A percentile compares a stretch with the other conserved stretches of the same genome.
Conservation (phyloP, 2,329 filamentous ascomycete genomes). For the Diplodia corticola region DNA sequence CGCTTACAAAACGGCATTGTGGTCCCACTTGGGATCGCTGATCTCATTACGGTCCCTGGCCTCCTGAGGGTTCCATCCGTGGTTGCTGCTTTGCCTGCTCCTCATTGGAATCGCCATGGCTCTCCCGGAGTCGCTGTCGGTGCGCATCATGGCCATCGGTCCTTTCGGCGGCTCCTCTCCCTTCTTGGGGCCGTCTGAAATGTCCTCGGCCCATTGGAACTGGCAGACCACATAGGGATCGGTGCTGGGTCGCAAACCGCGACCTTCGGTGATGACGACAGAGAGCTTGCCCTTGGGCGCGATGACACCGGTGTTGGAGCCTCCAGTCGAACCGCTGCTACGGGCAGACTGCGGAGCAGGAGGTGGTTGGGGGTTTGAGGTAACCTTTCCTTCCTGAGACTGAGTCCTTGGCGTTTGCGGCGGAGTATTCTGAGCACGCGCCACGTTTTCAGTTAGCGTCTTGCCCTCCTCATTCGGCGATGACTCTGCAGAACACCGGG, state of each 20-base stretch:
- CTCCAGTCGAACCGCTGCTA: constrained; percentile 34
- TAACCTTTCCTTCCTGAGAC: constrained; percentile 61
- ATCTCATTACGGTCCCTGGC: constrained; percentile 62
- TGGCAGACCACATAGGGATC: constrained; percentile 96
- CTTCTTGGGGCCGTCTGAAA: constrained; percentile 77
- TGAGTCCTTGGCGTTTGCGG: constrained; percentile 86
- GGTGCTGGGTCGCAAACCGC: constrained; percentile 75
- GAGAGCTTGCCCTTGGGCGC: constrained; percentile 82
- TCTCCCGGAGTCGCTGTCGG: constrained; percentile 77
- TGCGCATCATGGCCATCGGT: constrained; percentile 58
- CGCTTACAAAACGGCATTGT: constrained; percentile 89
- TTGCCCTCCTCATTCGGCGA: constrained; percentile 68
- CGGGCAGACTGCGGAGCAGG: constrained; percentile 48
- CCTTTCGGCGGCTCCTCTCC: constrained; percentile 51
- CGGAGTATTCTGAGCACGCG: constrained; percentile 70
- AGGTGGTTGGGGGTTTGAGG: constrained; percentile 40
- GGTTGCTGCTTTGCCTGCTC: constrained; percentile 94
- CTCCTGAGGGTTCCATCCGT: constrained; percentile 64
- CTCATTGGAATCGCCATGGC: constrained; percentile 96
- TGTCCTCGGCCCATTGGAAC: constrained; percentile 94
- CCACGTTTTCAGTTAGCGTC: constrained; percentile 81
- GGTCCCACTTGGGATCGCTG: constrained; percentile 91
- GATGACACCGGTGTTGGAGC: constrained; percentile 62
- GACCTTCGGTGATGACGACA: constrained; percentile 83
- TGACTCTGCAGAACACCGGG: constrained; percentile 53